A percentile compares a stretch with the other conserved stretches of the same genome.
Evolutionary conservation across 2,329 filamentous ascomycete genomes (phyloP).

Genomic region (Cordyceps tenuipes): DNA sequence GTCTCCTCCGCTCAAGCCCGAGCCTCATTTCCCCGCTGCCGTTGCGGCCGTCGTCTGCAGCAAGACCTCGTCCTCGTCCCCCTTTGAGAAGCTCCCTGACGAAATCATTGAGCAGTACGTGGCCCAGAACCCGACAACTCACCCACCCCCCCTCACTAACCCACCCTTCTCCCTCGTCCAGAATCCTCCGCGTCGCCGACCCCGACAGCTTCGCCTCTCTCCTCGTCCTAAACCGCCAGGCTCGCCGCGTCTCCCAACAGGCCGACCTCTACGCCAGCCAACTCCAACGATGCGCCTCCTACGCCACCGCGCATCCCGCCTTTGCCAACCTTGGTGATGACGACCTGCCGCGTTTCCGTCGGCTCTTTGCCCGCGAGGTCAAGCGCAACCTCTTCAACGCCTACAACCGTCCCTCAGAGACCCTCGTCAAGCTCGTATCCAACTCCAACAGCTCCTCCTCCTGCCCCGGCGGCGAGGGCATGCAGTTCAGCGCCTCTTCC

Average conservation of each 20-base stretch:
- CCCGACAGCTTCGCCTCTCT: slow-evolving; percentile 60
- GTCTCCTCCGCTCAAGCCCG: not conserved
- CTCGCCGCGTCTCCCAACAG: slow-evolving; percentile 56
- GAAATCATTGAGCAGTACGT: slow-evolving; percentile 63
- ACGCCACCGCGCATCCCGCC: slow-evolving; percentile 41
- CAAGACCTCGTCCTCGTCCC: slow-evolving; percentile 23
- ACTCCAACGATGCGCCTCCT: slow-evolving; percentile 52
- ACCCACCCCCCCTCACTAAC: slow-evolving; percentile 13
- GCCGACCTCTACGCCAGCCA: slow-evolving; percentile 55
- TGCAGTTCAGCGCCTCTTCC: slow-evolving; percentile 74
- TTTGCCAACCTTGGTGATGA: slow-evolving; percentile 32
- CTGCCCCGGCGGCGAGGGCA: slow-evolving; percentile 73
- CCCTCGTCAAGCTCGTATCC: slow-evolving; percentile 71
- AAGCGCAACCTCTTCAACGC: slow-evolving; percentile 72
- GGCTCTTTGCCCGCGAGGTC: slow-evolving; percentile 59
- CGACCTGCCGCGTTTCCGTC: slow-evolving; percentile 53
- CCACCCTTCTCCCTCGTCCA: slow-evolving; percentile 21
- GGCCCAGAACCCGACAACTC: not conserved
- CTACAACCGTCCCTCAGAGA: slow-evolving; percentile 61
- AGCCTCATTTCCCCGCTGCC: not conserved
- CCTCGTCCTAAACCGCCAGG: slow-evolving; percentile 55
- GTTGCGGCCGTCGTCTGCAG: not conserved
- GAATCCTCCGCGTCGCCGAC: slow-evolving; percentile 52
- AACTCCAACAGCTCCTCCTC: slow-evolving; percentile 78
- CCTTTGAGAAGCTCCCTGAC: slow-evolving; percentile 52